These are phyloP conservation scores for Acacia concinna DNA, from an alignment of 331 rosid genomes.

Conservation along the genomic window DNA sequence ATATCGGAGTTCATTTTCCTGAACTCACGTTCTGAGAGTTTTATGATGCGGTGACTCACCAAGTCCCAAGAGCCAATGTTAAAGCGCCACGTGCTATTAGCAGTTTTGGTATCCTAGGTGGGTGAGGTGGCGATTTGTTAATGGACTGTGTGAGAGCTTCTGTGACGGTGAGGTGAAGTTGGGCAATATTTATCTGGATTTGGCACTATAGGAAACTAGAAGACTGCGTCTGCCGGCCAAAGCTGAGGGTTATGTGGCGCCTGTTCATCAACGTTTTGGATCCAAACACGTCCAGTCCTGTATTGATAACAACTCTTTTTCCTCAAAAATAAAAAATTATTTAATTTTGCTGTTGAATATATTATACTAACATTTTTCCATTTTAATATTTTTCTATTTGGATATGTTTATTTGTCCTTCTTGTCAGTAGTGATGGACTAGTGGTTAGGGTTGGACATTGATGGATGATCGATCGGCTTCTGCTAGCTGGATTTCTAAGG, in stretches of 20 bases:
- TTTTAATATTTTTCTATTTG: too few relatives aligned
- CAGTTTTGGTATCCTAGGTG: background rate
- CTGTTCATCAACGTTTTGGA: background rate
- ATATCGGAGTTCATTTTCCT: background rate
- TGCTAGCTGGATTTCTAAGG: too few relatives aligned
- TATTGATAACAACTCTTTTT: background rate
- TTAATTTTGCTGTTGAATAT: background rate
- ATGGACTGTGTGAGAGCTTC: background rate
- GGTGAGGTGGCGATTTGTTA: background rate
- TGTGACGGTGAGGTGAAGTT: background rate
- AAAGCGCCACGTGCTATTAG: background rate
- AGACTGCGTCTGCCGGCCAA: background rate
- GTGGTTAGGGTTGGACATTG: background rate
- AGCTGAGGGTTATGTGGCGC: slow-evolving; percentile 12
- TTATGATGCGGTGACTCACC: background rate
- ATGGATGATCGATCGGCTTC: background rate
- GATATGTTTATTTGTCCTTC: background rate
- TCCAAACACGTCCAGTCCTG: background rate
- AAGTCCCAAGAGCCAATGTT: background rate
- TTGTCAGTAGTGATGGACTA: background rate
- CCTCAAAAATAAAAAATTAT: background rate
- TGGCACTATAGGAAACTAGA: background rate
- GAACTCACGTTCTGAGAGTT: background rate
- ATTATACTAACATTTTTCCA: background rate
- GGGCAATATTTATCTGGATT: background rate